These are phyloP conservation scores for Boletus speciosus DNA, from an alignment of 768 basidiomycete species.

Conservation along the genomic window DNA sequence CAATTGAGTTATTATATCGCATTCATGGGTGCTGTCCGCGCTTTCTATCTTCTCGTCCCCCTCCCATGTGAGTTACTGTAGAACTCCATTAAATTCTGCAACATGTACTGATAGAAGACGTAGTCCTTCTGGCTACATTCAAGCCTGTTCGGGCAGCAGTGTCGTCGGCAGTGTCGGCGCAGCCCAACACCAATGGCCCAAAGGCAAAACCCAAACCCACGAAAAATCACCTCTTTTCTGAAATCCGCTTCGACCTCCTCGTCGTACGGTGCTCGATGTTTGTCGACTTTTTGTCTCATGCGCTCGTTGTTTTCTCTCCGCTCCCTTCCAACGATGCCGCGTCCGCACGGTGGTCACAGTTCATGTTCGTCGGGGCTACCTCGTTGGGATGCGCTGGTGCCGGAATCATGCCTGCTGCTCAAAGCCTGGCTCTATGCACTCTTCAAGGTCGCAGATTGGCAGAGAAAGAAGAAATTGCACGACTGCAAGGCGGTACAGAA, in stretches of 20 bases:
- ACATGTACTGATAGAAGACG: constrained; percentile 25
- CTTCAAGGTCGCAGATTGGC: constrained; percentile 33
- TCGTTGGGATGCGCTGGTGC: constrained; percentile 63
- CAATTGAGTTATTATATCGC: constrained; percentile 77
- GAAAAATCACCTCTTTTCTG: constrained; percentile 50
- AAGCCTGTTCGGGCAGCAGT: constrained; percentile 40
- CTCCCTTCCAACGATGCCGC: constrained; percentile 35
- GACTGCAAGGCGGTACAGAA: constrained; percentile 3
- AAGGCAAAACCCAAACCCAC: constrained; percentile 44
- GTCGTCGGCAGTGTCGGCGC: constrained; percentile 3
- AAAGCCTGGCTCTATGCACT: constrained; percentile 74
- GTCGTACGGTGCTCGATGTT: constrained; percentile 61
- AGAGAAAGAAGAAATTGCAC: constrained; percentile 36
- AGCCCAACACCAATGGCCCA: constrained; percentile 2
- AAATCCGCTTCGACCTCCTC: constrained; percentile 66
- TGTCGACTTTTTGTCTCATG: constrained; percentile 64
- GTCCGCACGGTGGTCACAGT: constrained; percentile 30
- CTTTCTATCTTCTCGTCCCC: constrained; percentile 61
- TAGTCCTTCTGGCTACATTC: constrained; percentile 60
- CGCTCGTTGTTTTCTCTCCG: constrained; percentile 53
- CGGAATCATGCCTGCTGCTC: constrained; percentile 64
- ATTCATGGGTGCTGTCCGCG: constrained; percentile 60
- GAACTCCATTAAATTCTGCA: constrained; percentile 25
- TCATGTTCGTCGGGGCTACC: constrained; percentile 56
- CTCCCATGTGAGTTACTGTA: constrained; percentile 54